Base-by-base conservation (phyloP, 2,329 filamentous ascomycete species). In the Colletotrichum spaethianum region DNA sequence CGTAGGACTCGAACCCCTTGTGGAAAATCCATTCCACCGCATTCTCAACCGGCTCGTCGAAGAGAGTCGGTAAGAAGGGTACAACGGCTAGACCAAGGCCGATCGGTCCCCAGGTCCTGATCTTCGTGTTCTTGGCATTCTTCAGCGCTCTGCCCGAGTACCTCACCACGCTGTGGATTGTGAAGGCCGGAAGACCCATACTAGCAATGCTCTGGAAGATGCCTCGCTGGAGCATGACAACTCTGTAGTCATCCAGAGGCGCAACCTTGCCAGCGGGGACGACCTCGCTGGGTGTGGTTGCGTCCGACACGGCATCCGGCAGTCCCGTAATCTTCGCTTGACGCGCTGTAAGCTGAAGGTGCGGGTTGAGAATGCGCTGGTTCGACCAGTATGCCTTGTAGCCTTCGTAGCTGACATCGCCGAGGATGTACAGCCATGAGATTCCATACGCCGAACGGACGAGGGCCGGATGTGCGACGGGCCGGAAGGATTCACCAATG, bases 341-440 rank as follows among this genome's bases (percentile, higher is more conserved):
- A 18, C 81, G 83, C 9, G 83, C 80, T 3, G 86, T 86, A 31
- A 91, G 83, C 73, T 90, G 86, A 16, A 92, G 80, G 12, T 91
- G 86, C 0, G 94, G 94, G 76, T 95, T 89, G 28, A 95, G 83
- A 0, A 90, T 87, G 48, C 89, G 89, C 82, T 96, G 93, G 80
- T 99, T 98, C 68, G 93, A 90, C 81, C 93, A 89, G 81, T 98
- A 98, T 9, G 96, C 93, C 80, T 98, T 98, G 86, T 98, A 98
- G 7, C 96, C 96, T 82, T 99, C 96, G 79, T 98, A 92, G 42
- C 89, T 88, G 59, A 98, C 96, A 79, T 99, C 96, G 60, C 96
- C 96, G 18, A 95, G 83, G 28, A 99, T 89, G 79, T 99, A 99
- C 14, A 93, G 87, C 96, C 96, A 98, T 2, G 94, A 97, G 52